A percentile compares a stretch with the other conserved stretches of the same genome.
These are phyloP conservation scores for Extremus antarcticus DNA, from an alignment of 495 filamentous ascomycete genomes.

Conservation along the genomic window DNA sequence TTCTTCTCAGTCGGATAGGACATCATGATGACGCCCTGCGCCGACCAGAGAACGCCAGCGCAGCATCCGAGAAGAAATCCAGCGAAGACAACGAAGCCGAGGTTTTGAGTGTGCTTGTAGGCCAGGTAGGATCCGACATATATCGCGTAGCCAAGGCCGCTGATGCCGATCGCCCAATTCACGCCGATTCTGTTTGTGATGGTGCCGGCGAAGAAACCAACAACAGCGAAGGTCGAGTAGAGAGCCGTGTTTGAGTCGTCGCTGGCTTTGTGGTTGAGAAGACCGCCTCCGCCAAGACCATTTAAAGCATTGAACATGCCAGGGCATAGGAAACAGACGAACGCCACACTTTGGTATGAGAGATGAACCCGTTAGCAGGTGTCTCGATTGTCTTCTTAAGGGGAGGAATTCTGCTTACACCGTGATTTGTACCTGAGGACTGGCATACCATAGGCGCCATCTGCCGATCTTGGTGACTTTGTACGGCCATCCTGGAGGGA, in stretches of 20 bases:
- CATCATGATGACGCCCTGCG: slow-evolving; percentile 94
- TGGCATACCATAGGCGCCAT: slow-evolving; percentile 20
- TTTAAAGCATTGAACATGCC: slow-evolving; percentile 56
- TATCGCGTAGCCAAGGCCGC: slow-evolving; percentile 77
- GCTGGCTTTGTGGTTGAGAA: slow-evolving; percentile 47
- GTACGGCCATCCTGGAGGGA: slow-evolving; percentile 19
- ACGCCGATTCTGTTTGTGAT: slow-evolving; percentile 67
- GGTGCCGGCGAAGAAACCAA: slow-evolving; percentile 79
- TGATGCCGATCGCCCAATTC: slow-evolving; percentile 59
- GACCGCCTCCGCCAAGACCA: slow-evolving; percentile 59
- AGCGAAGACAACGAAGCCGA: slow-evolving; percentile 46
- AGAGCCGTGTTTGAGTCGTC: slow-evolving; percentile 62
- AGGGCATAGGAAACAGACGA: slow-evolving; percentile 26
- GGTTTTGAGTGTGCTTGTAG: slow-evolving; percentile 66
- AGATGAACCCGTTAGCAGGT: too few species aligned
- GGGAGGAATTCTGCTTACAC: too few species aligned
- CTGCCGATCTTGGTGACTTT: slow-evolving; percentile 9
- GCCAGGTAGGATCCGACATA: slow-evolving; percentile 69
- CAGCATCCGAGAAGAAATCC: slow-evolving; percentile 57
- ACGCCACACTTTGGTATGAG: too few species aligned
- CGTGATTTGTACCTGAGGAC: slow-evolving; percentile 18
- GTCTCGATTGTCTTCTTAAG: too few species aligned
- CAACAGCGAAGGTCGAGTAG: slow-evolving; percentile 74
- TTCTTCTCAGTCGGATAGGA: slow-evolving; percentile 70
- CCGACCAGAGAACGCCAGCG: slow-evolving; percentile 81